phyloP scores from a whole-genome alignment of 495 filamentous ascomycete species.

The Ramalina intermedia region DNA sequence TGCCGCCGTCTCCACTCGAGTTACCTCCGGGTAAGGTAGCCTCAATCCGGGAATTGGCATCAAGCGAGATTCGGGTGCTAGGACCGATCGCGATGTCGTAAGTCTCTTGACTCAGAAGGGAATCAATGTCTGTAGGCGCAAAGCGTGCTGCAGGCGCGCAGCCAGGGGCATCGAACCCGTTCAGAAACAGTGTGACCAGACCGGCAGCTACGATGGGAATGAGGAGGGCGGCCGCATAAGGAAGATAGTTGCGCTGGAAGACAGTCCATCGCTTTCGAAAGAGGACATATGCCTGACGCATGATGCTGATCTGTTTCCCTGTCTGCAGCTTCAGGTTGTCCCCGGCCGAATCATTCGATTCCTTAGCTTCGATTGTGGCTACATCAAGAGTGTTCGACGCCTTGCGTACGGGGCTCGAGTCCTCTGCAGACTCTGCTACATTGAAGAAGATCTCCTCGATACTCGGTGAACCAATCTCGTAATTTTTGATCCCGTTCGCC shows the following conservation, averaged over 20 bases:
- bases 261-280: slow-evolving; percentile 68
- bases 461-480: slow-evolving; percentile 67
- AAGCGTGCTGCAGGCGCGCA: slow-evolving; percentile 41
- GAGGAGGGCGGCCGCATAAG: slow-evolving; percentile 53
- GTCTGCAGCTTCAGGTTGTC: slow-evolving; percentile 43
- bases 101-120: slow-evolving; percentile 22
- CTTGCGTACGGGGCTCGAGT: slow-evolving; percentile 18
- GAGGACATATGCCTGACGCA: slow-evolving; percentile 53
- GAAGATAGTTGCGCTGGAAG: slow-evolving; percentile 59
- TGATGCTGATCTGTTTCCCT: slow-evolving; percentile 47
- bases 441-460: slow-evolving; percentile 83
- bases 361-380: slow-evolving; percentile 7
- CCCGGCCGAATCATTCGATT: slow-evolving; percentile 1
- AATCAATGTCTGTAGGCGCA: slow-evolving; percentile 22
- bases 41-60: slow-evolving; percentile 27
- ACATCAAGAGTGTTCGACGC: background rate
- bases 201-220: slow-evolving; percentile 66
- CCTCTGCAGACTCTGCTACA: slow-evolving; percentile 53
- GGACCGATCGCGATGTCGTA: slow-evolving; percentile 50
- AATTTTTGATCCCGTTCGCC: slow-evolving; percentile 44
- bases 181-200: slow-evolving; percentile 58
- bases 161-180: slow-evolving; percentile 34
- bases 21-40: slow-evolving; percentile 20
- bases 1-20: slow-evolving; percentile 5
- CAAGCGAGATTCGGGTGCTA: slow-evolving; percentile 27